These are phyloP conservation scores for Neolentinus lepideus DNA, from an alignment of 1,284 basidiomycete species.

Conservation along the genomic window DNA sequence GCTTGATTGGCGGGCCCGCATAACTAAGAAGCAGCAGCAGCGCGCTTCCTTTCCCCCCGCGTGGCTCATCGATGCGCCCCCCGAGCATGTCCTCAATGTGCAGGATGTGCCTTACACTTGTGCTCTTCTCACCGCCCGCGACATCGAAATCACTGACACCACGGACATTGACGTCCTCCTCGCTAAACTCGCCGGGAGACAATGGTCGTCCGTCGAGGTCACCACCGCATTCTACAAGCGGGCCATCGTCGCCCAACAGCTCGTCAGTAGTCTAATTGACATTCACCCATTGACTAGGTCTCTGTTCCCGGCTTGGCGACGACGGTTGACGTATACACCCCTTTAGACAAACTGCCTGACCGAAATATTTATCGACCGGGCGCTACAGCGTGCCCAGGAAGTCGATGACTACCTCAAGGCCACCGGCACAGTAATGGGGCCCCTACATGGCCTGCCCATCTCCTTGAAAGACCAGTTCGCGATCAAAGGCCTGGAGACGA, in stretches of 20 bases:
- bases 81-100: constrained; percentile 42
- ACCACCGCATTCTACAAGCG: constrained; percentile 75
- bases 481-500: constrained; percentile 45
- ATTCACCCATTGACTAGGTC: constrained; percentile 6
- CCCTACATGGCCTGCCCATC: constrained; percentile 56
- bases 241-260: constrained; percentile 75
- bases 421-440: constrained; percentile 43
- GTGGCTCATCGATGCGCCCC: constrained; percentile 44
- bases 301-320: constrained; percentile 5
- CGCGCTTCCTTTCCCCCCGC: constrained; percentile 49
- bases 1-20: constrained; percentile 40
- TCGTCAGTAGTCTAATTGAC: constrained; percentile 38
- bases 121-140: constrained; percentile 50
- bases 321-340: constrained; percentile 21
- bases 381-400: constrained; percentile 40
- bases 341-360: constrained; percentile 46
- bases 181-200: constrained; percentile 35
- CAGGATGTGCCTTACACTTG: constrained; percentile 46
- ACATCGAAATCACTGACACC: constrained; percentile 63
- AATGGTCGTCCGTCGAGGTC: constrained; percentile 61
- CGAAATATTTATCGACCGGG: constrained; percentile 46
- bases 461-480: constrained; percentile 56
- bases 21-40: constrained; percentile 45
- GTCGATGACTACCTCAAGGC: constrained; percentile 39
- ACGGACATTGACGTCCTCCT: constrained; percentile 41